These are phyloP conservation scores for Aspergillus pseudoterreus DNA, from an alignment of 2,329 filamentous ascomycete species.

Conservation along the genomic window DNA sequence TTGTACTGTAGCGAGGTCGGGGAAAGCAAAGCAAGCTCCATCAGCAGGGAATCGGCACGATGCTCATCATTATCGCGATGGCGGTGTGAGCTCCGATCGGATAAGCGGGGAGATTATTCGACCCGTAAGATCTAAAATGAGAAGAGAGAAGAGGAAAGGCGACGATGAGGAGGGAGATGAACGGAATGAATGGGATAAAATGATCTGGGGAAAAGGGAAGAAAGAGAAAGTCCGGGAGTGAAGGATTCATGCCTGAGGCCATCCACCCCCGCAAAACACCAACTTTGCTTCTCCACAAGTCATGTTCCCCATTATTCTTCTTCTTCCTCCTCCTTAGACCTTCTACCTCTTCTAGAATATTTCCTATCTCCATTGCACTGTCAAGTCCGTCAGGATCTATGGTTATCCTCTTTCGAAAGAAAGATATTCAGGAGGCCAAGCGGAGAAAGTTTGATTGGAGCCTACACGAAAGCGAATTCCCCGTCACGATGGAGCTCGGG, in stretches of 20 bases:
- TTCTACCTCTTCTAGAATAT: too few species aligned
- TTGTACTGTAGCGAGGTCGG: conserved; percentile 32
- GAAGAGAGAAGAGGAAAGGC: conserved; percentile 1
- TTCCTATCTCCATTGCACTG: not conserved
- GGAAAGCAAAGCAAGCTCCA: conserved; percentile 15
- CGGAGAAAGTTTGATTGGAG: too few species aligned
- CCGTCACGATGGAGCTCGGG: conserved; percentile 17
- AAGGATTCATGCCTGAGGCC: conserved; percentile 9
- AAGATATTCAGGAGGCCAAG: too few species aligned
- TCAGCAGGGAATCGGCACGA: conserved; percentile 2
- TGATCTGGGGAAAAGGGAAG: not conserved
- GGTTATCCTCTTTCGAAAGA: too few species aligned
- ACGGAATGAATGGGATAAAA: not conserved
- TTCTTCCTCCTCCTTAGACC: not conserved
- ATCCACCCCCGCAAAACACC: conserved; percentile 5
- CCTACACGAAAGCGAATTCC: too few species aligned
- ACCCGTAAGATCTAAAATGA: not conserved
- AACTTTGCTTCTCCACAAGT: conserved; percentile 1
- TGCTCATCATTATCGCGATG: not conserved
- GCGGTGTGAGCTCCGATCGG: not conserved
- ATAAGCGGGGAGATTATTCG: not conserved
- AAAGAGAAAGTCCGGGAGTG: not conserved
- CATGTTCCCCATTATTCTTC: not conserved
- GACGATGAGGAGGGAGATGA: not conserved
- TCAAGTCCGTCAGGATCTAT: not conserved